Evolutionary conservation across 2,329 filamentous ascomycete species (phyloP), one percentile per base, ranked within the genome.

Genomic region (Pseudopithomyces chartarum): DNA sequence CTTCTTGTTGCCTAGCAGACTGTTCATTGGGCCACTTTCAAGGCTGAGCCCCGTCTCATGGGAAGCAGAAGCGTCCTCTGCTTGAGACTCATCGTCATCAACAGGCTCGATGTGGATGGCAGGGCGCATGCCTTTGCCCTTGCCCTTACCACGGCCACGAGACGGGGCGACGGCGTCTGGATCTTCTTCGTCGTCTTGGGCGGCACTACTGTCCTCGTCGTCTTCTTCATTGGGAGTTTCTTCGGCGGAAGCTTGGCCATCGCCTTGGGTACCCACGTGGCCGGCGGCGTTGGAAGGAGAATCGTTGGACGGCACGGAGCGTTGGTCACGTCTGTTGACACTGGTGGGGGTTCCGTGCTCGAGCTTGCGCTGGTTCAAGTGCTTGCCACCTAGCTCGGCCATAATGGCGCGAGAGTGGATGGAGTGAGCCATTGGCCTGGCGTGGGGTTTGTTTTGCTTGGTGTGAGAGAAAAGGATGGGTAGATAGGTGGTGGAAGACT

Each of bases 71-170:
- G 73, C 70, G n/a, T 71, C 63, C 17, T 74, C 65, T 46, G 69
- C 68, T 38, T 68, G 64, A 55, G 67, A 68, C 43, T 71, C 69
- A 45, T 68, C 64, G 29, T 67, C 68, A 40, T 64, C 67, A 58
- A 66, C 64, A 61, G 67, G 67, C 42, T 76, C 71, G 51, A 76
- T 60, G 54, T 68, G 69, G 46, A 76, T 75, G 56, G 65, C 65
- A 48, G 73, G 73, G 49, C 70, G 66, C 58, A 74, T 75, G 48
- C 73, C 74, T 54, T 67, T 69, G 50, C 71, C 70, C 54, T 74
- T 73, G 54, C 70, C 69, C 52, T 62, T 58, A 52, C 69, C 70
- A 58, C 65, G 68, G 40, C 69, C 67, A 50, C 63, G 66, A 66
- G 70, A 75, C 62, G 71, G 69, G 68, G 73, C 68, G 29, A 68